Conservation (phyloP, 2,329 filamentous ascomycete genomes). For the Westerdykella sp. region DNA sequence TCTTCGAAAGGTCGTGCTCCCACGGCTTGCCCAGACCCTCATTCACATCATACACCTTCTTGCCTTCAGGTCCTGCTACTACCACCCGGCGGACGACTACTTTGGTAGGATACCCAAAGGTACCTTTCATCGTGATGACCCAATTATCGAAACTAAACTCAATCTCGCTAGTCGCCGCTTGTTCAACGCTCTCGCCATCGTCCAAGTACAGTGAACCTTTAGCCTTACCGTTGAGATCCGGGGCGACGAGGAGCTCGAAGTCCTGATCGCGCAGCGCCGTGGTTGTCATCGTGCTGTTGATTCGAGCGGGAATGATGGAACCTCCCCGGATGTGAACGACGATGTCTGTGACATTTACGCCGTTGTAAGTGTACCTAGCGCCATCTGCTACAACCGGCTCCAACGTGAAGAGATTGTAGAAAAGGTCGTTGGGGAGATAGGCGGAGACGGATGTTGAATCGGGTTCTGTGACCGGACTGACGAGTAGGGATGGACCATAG, state of each 20-base stretch:
- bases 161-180: conserved; percentile 51
- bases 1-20: conserved; percentile 12
- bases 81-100: conserved; percentile 20
- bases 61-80: conserved; percentile 14
- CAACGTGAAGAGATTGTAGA: conserved; percentile 37
- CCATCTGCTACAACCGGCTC: conserved; percentile 35
- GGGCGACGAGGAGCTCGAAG: conserved; percentile 67
- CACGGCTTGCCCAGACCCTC: conserved; percentile 17
- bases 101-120: conserved; percentile 46
- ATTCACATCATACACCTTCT: conserved; percentile 19
- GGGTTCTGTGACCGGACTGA: conserved; percentile 50
- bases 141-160: conserved; percentile 54
- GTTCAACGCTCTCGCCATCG: conserved; percentile 64
- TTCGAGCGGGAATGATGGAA: conserved; percentile 55
- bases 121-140: conserved; percentile 47
- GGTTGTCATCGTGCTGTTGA: conserved; percentile 53
- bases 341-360: conserved; percentile 49
- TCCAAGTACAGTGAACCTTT: conserved; percentile 67
- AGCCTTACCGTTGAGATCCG: conserved; percentile 57
- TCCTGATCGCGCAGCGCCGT: conserved; percentile 57
- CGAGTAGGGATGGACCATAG: conserved; percentile 51
- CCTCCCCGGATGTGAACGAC: conserved; percentile 61
- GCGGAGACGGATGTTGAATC: conserved; percentile 48
- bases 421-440: conserved; percentile 53
- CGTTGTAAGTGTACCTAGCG: conserved; percentile 38